Evolutionary conservation across 345 rosid species (phyloP), one percentile per base, ranked within the genome.

Genomic region (Hibiscus trionum): DNA sequence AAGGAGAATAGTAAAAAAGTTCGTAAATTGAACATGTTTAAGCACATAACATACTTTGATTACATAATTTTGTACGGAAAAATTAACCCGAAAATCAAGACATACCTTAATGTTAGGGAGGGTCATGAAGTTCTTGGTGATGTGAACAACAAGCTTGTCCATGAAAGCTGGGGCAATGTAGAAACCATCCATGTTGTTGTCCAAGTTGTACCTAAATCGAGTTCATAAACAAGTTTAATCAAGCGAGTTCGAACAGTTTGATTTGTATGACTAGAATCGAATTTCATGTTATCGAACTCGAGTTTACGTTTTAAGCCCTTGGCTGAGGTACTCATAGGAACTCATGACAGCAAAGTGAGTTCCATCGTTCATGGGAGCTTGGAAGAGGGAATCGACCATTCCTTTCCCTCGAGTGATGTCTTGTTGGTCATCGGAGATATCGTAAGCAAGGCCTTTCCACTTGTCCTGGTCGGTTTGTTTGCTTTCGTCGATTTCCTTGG

Each of bases 131-230:
- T 95, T 95, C 97, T 95, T 95, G 83, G 85, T 72, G 84, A 95
- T 79, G 87, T 92, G 99, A 75, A 95, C 97, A 69, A 92, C 87
- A 61, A 95, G 89, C 82, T 95, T 92, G 93, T 95, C 99, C 99
- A 95, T 89, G 87, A 95, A 95, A 73, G 93, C 90, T 7, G 97
- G 97, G 42, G 99, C 97, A 75, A 95, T 95, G 89, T 92, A 95
- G 19, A 81, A 83, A 19, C 97, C 99, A 68, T 83, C 97, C 83
- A 88, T 74, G 75, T 21, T 88, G 88, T 92, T 95, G 85, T 95
- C 99, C 78, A 90, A 70, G 81, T 86, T 68, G 81, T 81, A 93
- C 74, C 96, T 93, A 62, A 69, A 77, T 14, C 70, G 11, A 39
- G 44, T 39, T 39, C 44, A 39, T 39, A 39, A 39, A 39, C 44